Base-by-base conservation (phyloP, 257 asterid species). In the Lycium ferocissimum region DNA sequence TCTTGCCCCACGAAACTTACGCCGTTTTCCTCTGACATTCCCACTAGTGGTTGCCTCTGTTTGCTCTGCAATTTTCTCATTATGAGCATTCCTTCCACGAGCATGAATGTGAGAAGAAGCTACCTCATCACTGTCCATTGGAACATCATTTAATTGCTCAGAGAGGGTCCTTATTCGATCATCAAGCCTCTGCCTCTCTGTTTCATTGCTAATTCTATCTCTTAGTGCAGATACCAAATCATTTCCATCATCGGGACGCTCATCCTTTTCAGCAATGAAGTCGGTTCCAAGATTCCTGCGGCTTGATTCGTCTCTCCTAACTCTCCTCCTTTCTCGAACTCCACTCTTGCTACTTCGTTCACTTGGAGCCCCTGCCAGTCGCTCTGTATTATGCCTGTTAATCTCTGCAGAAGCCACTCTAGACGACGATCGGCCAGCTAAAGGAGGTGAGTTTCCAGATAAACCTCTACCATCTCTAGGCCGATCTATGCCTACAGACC, bases 1-100 rank as follows among this genome's bases (percentile, higher is more conserved):
- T 88, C 98, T 97, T 14, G 94, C 86, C 84, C 95, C 93, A 62
- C 95, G 94, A 85, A 94, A 95, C 86, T 89, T 94, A 18, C 94
- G 99, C 87, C 93, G 91, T 87, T 91, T 96, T 12, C 88, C 94
- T 86, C 94, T 88, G 80, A 89, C 88, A 47, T 83, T 86, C 63
- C 93, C 82, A 26, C 91, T 91, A 71, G 57, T 71, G 84, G 67
- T 79, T 5, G 82, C 78, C 82, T 86, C 91, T 33, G 85, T 86
- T 69, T 86, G 94, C 83, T 87, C 93, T 45, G 89, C 83, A 63
- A 57, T 79, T 61, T 88, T 90, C 66, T 83, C 90, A 37, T 84
- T 63, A 76, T 73, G 91, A 37, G 79, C 83, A 79, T 82, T 88
- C 86, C 91, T 87, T 37, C 84, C 91, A 57, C 84, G 86, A 18